Evolutionary conservation across 345 rosid genomes (phyloP), one percentile per base, ranked within the genome.

Genomic region (Jatropha curcas): DNA sequence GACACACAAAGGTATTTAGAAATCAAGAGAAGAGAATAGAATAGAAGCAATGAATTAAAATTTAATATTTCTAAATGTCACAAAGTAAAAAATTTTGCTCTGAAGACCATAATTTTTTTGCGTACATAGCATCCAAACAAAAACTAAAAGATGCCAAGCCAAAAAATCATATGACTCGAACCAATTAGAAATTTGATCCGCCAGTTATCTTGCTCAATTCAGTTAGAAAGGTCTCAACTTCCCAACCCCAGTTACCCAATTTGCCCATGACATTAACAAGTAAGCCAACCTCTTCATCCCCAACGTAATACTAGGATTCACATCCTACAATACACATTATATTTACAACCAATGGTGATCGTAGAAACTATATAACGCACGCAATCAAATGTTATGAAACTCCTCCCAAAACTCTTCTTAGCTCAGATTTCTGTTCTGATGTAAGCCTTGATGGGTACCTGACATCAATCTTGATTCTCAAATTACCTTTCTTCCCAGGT

Each of bases 401-500:
- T 63, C 92, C 90, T 64, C 85, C 97, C 60, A 94, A 78, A 67
- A 88, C 91, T 79, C 92, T 90, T 86, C 78, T 88, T 46, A 92
- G 80, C 59, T 92, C 95, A n/a, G 85, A 83, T 82, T 94, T 94
- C 79, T 94, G 96, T 53, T 89, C 95, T 5, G 85, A 25, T 17
- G 92, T 84, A 30, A 94, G 88, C 78, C 85, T 88, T 43, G 92
- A 83, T 35, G 98, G 98, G 67, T 94, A 94, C 68, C 77, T 88
- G 48, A 94, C 97, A 35, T 77, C 92, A n/a, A 94, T 82, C 80
- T 89, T 92, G 77, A 94, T 74, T 74, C 89, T 89, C 85, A 92
- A 68, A 83, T 89, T 89, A 39, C 99, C 99, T 65, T 85, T 94
- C 78, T 31, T 89, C 34, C 96, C 97, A 1, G 92, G 88, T 67